phyloP scores from a whole-genome alignment of 495 filamentous ascomycete species.

The Acidiella bohemica region DNA sequence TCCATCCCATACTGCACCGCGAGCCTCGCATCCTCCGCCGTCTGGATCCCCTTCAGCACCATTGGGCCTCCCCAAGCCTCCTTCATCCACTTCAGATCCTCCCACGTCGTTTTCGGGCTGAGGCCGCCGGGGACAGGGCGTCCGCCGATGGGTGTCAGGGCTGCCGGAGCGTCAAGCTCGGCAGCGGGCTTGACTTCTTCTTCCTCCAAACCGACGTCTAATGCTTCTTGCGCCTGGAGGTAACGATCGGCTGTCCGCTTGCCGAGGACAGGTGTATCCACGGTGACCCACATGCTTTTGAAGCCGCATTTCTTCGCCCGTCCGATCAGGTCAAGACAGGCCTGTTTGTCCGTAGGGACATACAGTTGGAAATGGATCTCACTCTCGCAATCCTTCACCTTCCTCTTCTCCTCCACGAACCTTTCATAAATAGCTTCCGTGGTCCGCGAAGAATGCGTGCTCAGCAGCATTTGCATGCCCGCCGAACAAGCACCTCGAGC shows the following conservation, averaged over 20 bases:
- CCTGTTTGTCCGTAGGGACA: slow-evolving; percentile 55
- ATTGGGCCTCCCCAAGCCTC: slow-evolving; percentile 34
- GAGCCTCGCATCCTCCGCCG: slow-evolving; percentile 41
- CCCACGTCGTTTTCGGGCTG: slow-evolving; percentile 31
- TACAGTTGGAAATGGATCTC: slow-evolving; percentile 68
- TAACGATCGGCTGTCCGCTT: slow-evolving; percentile 24
- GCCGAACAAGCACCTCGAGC: slow-evolving; percentile 42
- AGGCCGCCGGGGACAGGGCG: slow-evolving; percentile 59
- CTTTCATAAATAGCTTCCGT: slow-evolving; percentile 40
- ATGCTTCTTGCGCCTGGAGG: slow-evolving; percentile 33
- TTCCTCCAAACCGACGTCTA: slow-evolving; percentile 47
- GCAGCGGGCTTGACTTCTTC: slow-evolving; percentile 55
- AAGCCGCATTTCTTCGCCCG: slow-evolving; percentile 7
- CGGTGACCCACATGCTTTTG: slow-evolving; percentile 24
- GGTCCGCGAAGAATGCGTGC: slow-evolving; percentile 57
- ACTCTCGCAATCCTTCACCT: slow-evolving; percentile 16
- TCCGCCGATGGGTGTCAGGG: slow-evolving; percentile 42
- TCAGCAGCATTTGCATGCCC: slow-evolving; percentile 32
- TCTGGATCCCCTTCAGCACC: slow-evolving; percentile 52
- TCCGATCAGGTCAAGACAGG: slow-evolving; percentile 41
- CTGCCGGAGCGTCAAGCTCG: slow-evolving; percentile 51
- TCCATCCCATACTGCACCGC: slow-evolving; percentile 42
- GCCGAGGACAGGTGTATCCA: slow-evolving; percentile 24
- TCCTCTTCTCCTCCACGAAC: slow-evolving; percentile 1
- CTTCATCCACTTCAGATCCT: slow-evolving; percentile 37